Percentiles rank a stretch among this genome's conserved stretches.
Evolutionary conservation across 352 stramenopile genomes (phyloP).

Genomic region (Phytophthora tubulina): DNA sequence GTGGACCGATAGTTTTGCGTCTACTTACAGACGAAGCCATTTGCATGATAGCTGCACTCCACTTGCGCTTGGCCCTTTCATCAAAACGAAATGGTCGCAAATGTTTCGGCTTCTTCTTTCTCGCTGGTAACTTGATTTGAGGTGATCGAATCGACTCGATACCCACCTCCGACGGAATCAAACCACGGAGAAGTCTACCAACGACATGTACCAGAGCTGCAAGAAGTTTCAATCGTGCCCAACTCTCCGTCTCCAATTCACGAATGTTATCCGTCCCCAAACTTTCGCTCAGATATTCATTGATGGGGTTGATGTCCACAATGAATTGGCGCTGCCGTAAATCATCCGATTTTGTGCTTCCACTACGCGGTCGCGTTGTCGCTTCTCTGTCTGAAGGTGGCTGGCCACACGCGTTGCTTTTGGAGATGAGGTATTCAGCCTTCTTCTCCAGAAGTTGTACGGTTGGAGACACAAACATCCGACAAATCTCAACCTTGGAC

Average conservation of each 20-base stretch:
- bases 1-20: constrained; percentile 15
- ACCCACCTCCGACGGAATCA: constrained; percentile 15
- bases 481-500: constrained; percentile 21
- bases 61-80: constrained; percentile 25
- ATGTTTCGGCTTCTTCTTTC: constrained; percentile 18
- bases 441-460: constrained; percentile 67
- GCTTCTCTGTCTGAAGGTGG: constrained; percentile 20
- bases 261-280: constrained; percentile 43
- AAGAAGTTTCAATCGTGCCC: constrained; percentile 60
- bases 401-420: constrained; percentile 47
- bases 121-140: not conserved
- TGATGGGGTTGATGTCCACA: constrained; percentile 59
- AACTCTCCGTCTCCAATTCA: constrained; percentile 69
- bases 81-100: constrained; percentile 33
- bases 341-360: constrained; percentile 16
- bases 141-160: not conserved
- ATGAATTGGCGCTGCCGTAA: constrained; percentile 50
- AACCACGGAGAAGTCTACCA: constrained; percentile 2
- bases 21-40: constrained; percentile 31
- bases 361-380: constrained; percentile 33
- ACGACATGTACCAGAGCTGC: constrained; percentile 45
- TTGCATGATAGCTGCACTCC: constrained; percentile 34
- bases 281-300: constrained; percentile 42
- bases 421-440: constrained; percentile 55
- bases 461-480: constrained; percentile 51